Base-by-base conservation (phyloP, 805 yeast species). In the Priceomyces carsonii region DNA sequence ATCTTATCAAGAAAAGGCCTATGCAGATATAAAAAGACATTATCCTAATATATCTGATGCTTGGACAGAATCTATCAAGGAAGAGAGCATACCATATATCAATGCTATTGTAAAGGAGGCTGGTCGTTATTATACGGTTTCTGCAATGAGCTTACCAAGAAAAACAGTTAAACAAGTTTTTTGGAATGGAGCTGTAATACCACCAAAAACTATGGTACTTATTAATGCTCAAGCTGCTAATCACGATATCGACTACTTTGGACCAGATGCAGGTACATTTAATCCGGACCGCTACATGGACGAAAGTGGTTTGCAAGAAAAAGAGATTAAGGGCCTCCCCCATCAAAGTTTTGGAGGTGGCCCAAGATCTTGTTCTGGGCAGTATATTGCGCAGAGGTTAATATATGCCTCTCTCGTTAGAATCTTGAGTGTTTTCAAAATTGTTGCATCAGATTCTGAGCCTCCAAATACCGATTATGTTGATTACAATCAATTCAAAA, bases 301-400 rank as follows among this genome's bases (percentile, higher is more conserved):
- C 17, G 35, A 32, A n/a, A 21, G 25, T 32, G 31, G 31, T 7
- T 22, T 32, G 18, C 23, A n/a, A 6, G 35, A 32, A 25, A 32
- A 32, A 17, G 30, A 23, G 12, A 32, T 32, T 4, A 32, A 32
- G 18, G 35, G 35, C 8, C 30, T 32, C 16, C 35, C 35, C 9
- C 35, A 32, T 32, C 35, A 32, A 23, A 32, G 35, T 32, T 32
- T 32, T 23, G 35, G 35, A 9, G 35, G 35, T 15, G 35, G 35
- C 13, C 35, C 35, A 18, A 32, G 35, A 14, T 32, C 35, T n/a
- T 32, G 35, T 13, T 32, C 35, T 12, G 35, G 35, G 13, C 35
- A 32, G 17, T 32, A 32, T 14, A 32, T 32, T 32, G 35, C 35
- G 3, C 35, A 32, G n/a, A 22, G 35, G 19, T 14, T 32, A 16